A percentile compares a stretch with the other conserved stretches of the same genome.
phyloP scores from a whole-genome alignment of 148 eudicot species.

The Silene conica region DNA sequence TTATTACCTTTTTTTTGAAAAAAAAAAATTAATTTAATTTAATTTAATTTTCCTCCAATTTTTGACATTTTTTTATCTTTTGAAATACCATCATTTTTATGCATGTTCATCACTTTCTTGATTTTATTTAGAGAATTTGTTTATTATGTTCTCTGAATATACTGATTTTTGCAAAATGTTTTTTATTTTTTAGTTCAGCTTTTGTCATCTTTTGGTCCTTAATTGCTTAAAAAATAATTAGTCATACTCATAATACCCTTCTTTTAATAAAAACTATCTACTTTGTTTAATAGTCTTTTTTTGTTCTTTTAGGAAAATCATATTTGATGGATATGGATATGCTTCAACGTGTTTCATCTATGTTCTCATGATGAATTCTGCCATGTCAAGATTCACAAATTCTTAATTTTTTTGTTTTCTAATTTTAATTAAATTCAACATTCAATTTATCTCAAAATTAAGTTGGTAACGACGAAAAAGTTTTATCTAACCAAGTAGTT shows the following conservation, averaged over 20 bases:
- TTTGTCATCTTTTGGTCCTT: conserved; percentile 19
- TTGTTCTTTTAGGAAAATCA: conserved; percentile 2
- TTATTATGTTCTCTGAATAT: conserved; percentile 33
- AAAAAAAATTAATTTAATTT: too few species aligned
- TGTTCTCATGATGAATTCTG: too few species aligned
- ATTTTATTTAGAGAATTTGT: conserved; percentile 19
- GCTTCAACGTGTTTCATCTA: conserved; percentile 2
- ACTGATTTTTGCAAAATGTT: conserved; percentile 27
- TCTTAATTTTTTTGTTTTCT: too few species aligned
- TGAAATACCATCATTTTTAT: conserved; percentile 14
- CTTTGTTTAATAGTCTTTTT: background rate
- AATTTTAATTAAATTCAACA: too few species aligned
- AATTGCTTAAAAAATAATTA: conserved; percentile 2
- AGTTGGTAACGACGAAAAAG: too few species aligned
- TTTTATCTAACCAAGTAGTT: too few species aligned
- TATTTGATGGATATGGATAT: background rate
- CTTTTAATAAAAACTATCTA: background rate
- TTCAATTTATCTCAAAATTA: too few species aligned
- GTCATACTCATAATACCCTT: background rate
- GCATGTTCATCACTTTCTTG: background rate
- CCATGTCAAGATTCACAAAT: too few species aligned
- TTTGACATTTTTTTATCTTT: conserved; percentile 20
- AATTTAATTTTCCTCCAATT: conserved; percentile 11
- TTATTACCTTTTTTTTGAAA: conserved; percentile 14
- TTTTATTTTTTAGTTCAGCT: conserved; percentile 18